A percentile compares a stretch with the other conserved stretches of the same genome.
Evolutionary conservation across 1,284 basidiomycete genomes (phyloP).

Genomic region (Leccinum griseonigrum): DNA sequence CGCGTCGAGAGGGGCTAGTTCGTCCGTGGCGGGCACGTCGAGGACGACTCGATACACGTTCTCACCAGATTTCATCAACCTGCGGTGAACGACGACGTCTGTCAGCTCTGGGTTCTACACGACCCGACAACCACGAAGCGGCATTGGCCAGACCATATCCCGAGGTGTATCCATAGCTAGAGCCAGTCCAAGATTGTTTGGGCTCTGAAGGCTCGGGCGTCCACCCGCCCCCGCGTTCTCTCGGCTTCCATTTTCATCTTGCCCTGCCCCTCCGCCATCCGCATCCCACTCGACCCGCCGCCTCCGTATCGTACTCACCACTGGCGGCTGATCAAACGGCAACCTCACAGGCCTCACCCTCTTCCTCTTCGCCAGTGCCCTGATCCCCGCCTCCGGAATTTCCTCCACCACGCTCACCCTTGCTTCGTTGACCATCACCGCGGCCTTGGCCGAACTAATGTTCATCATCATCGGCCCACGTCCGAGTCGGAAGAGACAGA

Average conservation of each 20-base stretch:
- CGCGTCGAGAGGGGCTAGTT: constrained; percentile 65
- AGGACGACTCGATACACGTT: constrained; percentile 80
- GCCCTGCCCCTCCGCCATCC: constrained; percentile 26
- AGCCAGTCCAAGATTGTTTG: constrained; percentile 4
- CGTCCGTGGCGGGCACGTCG: constrained; percentile 69
- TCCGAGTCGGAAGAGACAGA: constrained; percentile 70
- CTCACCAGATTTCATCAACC: constrained; percentile 62
- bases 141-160: not conserved
- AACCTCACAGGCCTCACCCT: constrained; percentile 84
- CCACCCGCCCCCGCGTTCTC: constrained; percentile 6
- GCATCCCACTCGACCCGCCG: constrained; percentile 66
- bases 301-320: constrained; percentile 67
- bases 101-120: constrained; percentile 53
- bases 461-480: constrained; percentile 49
- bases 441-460: constrained; percentile 62
- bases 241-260: constrained; percentile 7
- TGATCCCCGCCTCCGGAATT: constrained; percentile 85
- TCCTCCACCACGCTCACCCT: constrained; percentile 87
- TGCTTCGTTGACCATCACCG: constrained; percentile 89
- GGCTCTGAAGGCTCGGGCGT: constrained; percentile 21
- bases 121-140: constrained; percentile 44
- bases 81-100: constrained; percentile 71
- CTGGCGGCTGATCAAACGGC: constrained; percentile 90
- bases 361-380: constrained; percentile 80
- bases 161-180: not conserved